Base-by-base conservation (phyloP, 139 green algal species). In the Chlorella sp. region DNA sequence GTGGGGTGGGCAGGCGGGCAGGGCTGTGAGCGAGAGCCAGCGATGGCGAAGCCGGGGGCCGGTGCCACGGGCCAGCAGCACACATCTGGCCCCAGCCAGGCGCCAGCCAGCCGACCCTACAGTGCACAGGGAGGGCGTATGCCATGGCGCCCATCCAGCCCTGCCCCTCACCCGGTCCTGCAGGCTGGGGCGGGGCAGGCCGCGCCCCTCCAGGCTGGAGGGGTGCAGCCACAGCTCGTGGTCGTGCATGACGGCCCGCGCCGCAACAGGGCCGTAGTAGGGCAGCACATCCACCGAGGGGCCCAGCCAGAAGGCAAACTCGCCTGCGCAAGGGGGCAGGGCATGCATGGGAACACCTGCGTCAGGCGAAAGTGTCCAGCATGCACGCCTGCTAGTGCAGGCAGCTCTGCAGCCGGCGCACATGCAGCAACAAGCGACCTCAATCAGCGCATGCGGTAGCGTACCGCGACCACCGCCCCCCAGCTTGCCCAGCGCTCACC, bases 141-240 rank as follows among this genome's bases (percentile, higher is more conserved):
- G n/a, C n/a, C n/a, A n/a, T n/a, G n/a, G n/a, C n/a, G n/a, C n/a
- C n/a, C n/a, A n/a, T n/a, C n/a, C n/a, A n/a, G n/a, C n/a, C n/a
- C 21, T 28, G 65, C 16, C 17, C 39, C 83, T 38, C 63, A 80
- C 44, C 30, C 80, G 60, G 26, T 86, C 63, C 4, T 20, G 34
- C 36, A 80, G 76, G 51, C 57, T 63, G 55, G 62, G 26, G 38
- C 69, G 70, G 34, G 65, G 75, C 41, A 87, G 39, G 12, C 81
- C 80, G 15, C 88, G 62, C 41, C 88, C 82, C 86, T 96, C 93
- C 81, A 96, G 85, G 70, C 70, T 89, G 32, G 70, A 78, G 6
- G 93, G 91, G n/a, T 93, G 74, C 57, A 97, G 87, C 94, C 95
- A 98, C 23, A 97, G 90, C 91, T 98, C 95, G 70, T 96, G 83